Evolutionary conservation across 495 filamentous ascomycete genomes (phyloP).

Genomic region (Annulohypoxylon bovei): DNA sequence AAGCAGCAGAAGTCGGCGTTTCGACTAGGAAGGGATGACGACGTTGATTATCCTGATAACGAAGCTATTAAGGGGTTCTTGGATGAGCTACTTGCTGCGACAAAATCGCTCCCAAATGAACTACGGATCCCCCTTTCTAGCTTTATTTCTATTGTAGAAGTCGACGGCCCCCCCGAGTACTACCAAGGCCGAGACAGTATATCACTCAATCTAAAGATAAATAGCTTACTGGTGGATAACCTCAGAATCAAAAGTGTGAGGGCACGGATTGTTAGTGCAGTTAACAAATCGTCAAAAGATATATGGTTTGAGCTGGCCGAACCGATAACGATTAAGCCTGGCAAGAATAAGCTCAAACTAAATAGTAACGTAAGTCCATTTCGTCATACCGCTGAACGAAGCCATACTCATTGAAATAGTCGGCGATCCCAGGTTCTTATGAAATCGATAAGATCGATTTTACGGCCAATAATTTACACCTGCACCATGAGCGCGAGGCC

Average conservation of each 20-base stretch:
- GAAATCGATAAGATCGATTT: constrained; percentile 78
- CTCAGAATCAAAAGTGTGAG: constrained; percentile 73
- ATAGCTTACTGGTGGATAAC: constrained; percentile 76
- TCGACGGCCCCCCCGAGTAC: constrained; percentile 77
- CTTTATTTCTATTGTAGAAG: constrained; percentile 76
- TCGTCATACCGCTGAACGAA: not conserved
- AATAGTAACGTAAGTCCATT: constrained; percentile 58
- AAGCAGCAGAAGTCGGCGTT: constrained; percentile 52
- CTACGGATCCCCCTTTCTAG: constrained; percentile 71
- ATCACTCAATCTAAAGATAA: constrained; percentile 72
- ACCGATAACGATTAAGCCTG: constrained; percentile 60
- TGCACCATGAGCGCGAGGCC: constrained; percentile 67
- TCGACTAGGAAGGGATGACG: constrained; percentile 30
- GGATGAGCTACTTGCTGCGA: constrained; percentile 70
- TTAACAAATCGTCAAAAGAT: constrained; percentile 63
- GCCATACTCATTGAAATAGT: constrained; percentile 36
- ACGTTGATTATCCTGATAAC: constrained; percentile 62
- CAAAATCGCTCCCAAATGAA: constrained; percentile 69
- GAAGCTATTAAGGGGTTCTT: constrained; percentile 70
- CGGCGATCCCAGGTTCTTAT: constrained; percentile 77
- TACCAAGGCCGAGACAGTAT: constrained; percentile 81
- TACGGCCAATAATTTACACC: constrained; percentile 71
- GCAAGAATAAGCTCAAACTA: constrained; percentile 62
- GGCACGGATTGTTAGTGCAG: constrained; percentile 66
- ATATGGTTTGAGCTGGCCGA: constrained; percentile 69